A percentile compares a stretch with the other conserved stretches of the same genome.
phyloP scores from a whole-genome alignment of 768 basidiomycete species.

The Agrocybe pediades region DNA sequence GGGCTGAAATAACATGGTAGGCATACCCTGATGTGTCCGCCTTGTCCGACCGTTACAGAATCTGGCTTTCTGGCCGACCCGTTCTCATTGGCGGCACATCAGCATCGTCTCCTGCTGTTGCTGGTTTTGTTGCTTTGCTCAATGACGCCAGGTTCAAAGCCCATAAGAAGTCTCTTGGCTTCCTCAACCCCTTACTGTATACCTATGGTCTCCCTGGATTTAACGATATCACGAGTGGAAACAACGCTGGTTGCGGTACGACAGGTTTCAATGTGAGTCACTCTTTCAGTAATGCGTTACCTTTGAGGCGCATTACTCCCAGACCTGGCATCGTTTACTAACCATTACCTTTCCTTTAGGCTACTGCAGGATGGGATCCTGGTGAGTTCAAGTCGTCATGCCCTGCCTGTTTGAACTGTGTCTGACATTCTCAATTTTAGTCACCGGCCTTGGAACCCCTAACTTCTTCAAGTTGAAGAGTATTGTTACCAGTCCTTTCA shows the following conservation, averaged over 20 bases:
- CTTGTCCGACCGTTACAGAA: conserved; percentile 49
- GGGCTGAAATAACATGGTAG: conserved; percentile 24
- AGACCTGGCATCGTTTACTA: neutral
- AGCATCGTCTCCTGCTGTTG: conserved; percentile 63
- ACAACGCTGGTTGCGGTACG: conserved; percentile 63
- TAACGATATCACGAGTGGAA: conserved; percentile 62
- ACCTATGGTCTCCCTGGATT: conserved; percentile 36
- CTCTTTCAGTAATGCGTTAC: neutral
- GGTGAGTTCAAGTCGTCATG: conserved; percentile 33
- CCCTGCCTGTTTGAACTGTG: neutral
- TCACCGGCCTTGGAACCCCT: conserved; percentile 59
- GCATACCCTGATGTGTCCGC: conserved; percentile 71
- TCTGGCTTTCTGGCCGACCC: conserved; percentile 42
- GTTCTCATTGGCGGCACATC: conserved; percentile 63
- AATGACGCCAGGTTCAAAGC: conserved; percentile 59
- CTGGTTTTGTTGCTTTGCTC: conserved; percentile 62
- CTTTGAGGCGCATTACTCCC: neutral
- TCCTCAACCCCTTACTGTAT: conserved; percentile 69
- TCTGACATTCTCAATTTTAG: conserved; percentile 22
- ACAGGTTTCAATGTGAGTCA: conserved; percentile 61
- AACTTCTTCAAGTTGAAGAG: conserved; percentile 48
- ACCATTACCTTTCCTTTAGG: conserved; percentile 25
- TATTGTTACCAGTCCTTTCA: conserved; percentile 25
- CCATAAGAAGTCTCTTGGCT: conserved; percentile 51
- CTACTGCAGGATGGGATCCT: conserved; percentile 62